Conservation (phyloP, 257 asterid genomes). For the Lycium barbarum region DNA sequence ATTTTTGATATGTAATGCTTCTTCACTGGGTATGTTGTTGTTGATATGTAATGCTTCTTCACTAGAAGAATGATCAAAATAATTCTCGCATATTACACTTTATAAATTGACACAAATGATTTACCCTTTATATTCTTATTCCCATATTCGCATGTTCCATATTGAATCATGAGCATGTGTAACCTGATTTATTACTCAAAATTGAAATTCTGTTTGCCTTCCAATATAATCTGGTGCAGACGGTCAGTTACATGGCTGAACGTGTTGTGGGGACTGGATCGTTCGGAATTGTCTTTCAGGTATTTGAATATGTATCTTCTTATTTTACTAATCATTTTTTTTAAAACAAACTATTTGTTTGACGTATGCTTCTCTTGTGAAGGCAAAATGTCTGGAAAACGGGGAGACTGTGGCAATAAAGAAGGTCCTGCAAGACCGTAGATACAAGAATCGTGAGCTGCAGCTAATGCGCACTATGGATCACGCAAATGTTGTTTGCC, state of each 20-base stretch:
- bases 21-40: background rate
- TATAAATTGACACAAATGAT: background rate
- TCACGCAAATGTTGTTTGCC: conserved; percentile 89
- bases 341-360: background rate
- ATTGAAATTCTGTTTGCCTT: background rate
- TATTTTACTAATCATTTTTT: background rate
- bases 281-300: conserved; percentile 57
- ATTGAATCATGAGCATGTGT: background rate
- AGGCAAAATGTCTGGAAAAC: conserved; percentile 98
- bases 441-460: conserved; percentile 94
- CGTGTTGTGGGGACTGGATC: conserved; percentile 68
- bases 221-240: conserved; percentile 41
- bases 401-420: conserved; percentile 96
- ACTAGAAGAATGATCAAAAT: background rate
- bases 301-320: background rate
- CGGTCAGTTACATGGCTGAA: conserved; percentile 68
- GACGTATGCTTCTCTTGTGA: conserved; percentile 29
- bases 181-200: background rate
- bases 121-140: background rate
- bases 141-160: background rate
- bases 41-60: background rate
- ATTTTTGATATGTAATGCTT: background rate
- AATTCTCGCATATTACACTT: background rate
- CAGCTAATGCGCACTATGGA: conserved; percentile 95
- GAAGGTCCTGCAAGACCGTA: conserved; percentile 93